Conservation (phyloP, 2,329 filamentous ascomycete species). For the Dactylellina sp. region DNA sequence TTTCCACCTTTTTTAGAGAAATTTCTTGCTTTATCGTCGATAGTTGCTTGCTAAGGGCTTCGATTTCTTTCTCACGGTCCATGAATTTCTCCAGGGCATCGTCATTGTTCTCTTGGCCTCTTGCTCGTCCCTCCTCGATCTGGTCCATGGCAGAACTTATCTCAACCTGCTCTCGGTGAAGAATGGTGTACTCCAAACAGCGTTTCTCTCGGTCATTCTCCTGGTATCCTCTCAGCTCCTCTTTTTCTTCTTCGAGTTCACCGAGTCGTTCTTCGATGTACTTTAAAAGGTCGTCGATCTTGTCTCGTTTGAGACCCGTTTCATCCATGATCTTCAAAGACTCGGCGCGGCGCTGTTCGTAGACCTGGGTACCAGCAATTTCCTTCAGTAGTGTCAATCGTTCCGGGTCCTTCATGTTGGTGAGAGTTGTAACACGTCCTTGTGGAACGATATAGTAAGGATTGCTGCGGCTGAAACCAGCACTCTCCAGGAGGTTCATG, state of each 20-base stretch:
- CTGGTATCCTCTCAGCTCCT: slow-evolving; percentile 92
- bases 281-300: slow-evolving; percentile 90
- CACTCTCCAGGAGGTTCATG: slow-evolving; percentile 92
- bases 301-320: slow-evolving; percentile 91
- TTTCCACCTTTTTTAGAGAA: slow-evolving; percentile 85
- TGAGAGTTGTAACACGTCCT: slow-evolving; percentile 92
- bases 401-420: slow-evolving; percentile 98
- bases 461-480: slow-evolving; percentile 95
- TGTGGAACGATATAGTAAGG: slow-evolving; percentile 99
- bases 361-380: slow-evolving; percentile 97
- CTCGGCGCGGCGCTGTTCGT: slow-evolving; percentile 89
- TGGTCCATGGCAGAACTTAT: slow-evolving; percentile 81
- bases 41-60: slow-evolving; percentile 79
- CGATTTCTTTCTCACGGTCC: slow-evolving; percentile 81
- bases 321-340: slow-evolving; percentile 97
- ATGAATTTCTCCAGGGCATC: slow-evolving; percentile 81
- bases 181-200: slow-evolving; percentile 93
- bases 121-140: slow-evolving; percentile 83
- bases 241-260: slow-evolving; percentile 96
- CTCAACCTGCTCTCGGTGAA: slow-evolving; percentile 86
- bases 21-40: slow-evolving; percentile 83
- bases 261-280: slow-evolving; percentile 90
- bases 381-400: slow-evolving; percentile 91
- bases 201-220: slow-evolving; percentile 92
- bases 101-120: slow-evolving; percentile 85